Evolutionary conservation across 176 grass and related monocot species (phyloP), one percentile per base, ranked within the genome.

Genomic region (Aegilops longissima): DNA sequence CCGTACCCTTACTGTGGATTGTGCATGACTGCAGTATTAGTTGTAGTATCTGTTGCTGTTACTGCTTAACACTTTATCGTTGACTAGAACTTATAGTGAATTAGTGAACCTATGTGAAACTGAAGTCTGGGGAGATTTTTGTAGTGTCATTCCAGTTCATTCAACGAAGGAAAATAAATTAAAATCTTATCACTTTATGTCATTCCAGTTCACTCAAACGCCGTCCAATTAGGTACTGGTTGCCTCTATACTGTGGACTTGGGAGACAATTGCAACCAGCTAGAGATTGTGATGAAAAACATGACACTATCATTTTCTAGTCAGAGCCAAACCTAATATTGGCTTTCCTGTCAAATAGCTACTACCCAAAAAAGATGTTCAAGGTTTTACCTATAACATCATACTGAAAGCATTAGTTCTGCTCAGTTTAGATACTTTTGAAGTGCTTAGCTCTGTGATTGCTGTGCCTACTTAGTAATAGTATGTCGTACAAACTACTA

Each of bases 161-260:
- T 61, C 39, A 54, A 54, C 16, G 51, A 94, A 71, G 69, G 44
- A 12, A 69, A 56, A 47, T 75, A 79, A 39, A 59, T n/a, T 68
- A 20, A 25, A 71, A 4, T 1, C 7, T 2, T 44, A 18, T 23
- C 20, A 1, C 30, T 51, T 90, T 70, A n/a, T 78, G 38, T 79
- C 0, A 27, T 10, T 63, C 4, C 40, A 64, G 27, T 65, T 18
- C 12, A 16, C 27, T 49, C 6, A 12, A 29, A 29, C 25, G 31
- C 0, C 27, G 12, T 61, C 27, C 17, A 13, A 56, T 81, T 51
- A 12, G 27, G 20, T 62, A 42, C 12, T 62, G 20, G 35, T 61
- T 78, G 64, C 9, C 9, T 78, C 4, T 24, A 21, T 20, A 67
- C 39, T 12, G 13, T 35, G 23, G 4, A n/a, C 9, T 49, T 38